These are phyloP conservation scores for Monilinia laxa DNA, from an alignment of 2,329 filamentous ascomycete genomes.

Conservation along the genomic window DNA sequence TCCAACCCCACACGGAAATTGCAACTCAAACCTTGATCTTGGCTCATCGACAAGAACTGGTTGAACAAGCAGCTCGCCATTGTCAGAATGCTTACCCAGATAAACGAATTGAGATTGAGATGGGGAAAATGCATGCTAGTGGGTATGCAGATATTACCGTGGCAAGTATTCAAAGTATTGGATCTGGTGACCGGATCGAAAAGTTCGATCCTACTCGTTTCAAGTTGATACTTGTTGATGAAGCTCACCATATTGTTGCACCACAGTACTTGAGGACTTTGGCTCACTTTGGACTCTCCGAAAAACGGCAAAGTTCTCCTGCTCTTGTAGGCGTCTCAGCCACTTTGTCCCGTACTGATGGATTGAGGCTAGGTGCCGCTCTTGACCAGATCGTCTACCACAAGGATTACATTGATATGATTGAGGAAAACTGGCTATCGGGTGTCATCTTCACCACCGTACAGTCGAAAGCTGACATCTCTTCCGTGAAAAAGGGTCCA, in stretches of 20 bases:
- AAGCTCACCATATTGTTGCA: conserved; percentile 95
- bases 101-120: conserved; percentile 84
- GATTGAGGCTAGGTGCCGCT: conserved; percentile 74
- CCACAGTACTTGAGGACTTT: conserved; percentile 73
- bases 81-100: conserved; percentile 77
- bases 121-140: conserved; percentile 74
- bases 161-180: conserved; percentile 84
- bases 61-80: conserved; percentile 88
- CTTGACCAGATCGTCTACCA: conserved; percentile 98
- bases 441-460: conserved; percentile 95
- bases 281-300: conserved; percentile 71
- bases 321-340: conserved; percentile 88
- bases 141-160: conserved; percentile 89
- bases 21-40: conserved; percentile 83
- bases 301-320: conserved; percentile 52
- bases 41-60: conserved; percentile 87
- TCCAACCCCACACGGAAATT: conserved; percentile 54
- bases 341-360: conserved; percentile 75
- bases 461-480: conserved; percentile 76
- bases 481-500: conserved; percentile 59
- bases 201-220: conserved; percentile 80
- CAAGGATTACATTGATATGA: conserved; percentile 78
- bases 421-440: conserved; percentile 87
- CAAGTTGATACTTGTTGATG: conserved; percentile 91
- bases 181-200: conserved; percentile 69